These are phyloP conservation scores for Botrytis deweyae DNA, from an alignment of 2,329 filamentous ascomycete species.

Conservation along the genomic window DNA sequence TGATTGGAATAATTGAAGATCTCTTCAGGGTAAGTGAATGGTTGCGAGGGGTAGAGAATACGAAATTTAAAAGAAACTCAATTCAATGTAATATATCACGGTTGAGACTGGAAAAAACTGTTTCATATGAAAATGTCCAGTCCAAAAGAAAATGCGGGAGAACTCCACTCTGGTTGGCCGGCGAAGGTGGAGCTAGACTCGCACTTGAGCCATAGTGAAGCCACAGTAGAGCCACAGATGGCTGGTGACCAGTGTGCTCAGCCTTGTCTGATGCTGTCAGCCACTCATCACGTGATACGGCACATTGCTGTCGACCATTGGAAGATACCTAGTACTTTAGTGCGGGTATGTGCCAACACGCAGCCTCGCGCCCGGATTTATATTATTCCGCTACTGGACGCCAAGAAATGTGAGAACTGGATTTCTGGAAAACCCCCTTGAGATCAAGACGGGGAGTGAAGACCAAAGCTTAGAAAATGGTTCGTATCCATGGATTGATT, in stretches of 20 bases:
- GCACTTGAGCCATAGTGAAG: neutral
- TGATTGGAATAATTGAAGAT: neutral
- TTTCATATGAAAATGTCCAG: neutral
- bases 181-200: neutral
- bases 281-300: accelerated
- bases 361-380: neutral
- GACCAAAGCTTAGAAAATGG: neutral
- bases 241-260: neutral
- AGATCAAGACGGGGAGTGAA: neutral
- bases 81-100: neutral
- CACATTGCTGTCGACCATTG: neutral
- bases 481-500: neutral
- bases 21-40: neutral
- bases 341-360: neutral
- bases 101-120: neutral
- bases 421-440: neutral
- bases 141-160: neutral
- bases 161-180: neutral
- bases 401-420: neutral
- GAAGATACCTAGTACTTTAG: neutral
- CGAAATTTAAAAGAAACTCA: neutral
- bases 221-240: neutral
- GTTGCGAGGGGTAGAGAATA: neutral
- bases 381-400: neutral
- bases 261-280: neutral